Evolutionary conservation across 116 monocot genomes (phyloP).

Genomic region (Zostera marina): DNA sequence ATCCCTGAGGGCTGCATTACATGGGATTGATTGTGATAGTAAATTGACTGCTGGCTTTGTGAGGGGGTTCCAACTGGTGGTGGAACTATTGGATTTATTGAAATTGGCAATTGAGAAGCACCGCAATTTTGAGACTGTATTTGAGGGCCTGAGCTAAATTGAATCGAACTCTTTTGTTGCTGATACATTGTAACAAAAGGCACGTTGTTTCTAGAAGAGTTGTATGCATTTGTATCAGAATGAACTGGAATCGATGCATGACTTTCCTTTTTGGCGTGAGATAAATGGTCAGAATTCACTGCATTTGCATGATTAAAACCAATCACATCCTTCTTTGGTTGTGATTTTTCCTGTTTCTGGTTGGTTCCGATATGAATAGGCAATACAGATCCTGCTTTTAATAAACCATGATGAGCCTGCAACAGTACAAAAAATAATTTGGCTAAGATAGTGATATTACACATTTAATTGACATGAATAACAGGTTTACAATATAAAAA

Average conservation of each 20-base stretch:
- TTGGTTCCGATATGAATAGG: constrained; percentile 28
- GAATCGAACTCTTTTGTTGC: constrained; percentile 32
- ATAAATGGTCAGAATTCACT: constrained; percentile 18
- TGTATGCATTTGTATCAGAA: constrained; percentile 10
- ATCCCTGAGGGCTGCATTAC: constrained; percentile 37
- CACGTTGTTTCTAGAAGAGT: constrained; percentile 21
- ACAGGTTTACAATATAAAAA: neutral
- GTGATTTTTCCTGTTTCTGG: constrained; percentile 6
- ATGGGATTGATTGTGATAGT: constrained; percentile 41
- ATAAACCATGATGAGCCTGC: constrained; percentile 33
- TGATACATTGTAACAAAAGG: constrained; percentile 50
- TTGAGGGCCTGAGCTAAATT: constrained; percentile 49
- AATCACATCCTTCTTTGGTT: constrained; percentile 13
- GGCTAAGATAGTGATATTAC: neutral
- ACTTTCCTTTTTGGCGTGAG: constrained; percentile 34
- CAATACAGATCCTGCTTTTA: constrained; percentile 17
- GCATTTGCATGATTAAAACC: constrained; percentile 16
- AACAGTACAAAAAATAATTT: constrained; percentile 7
- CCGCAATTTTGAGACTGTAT: constrained; percentile 31
- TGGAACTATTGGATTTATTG: constrained; percentile 14
- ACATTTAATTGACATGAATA: neutral
- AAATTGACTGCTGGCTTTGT: constrained; percentile 43
- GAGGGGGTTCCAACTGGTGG: constrained; percentile 31
- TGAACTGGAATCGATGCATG: constrained; percentile 16
- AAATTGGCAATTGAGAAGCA: constrained; percentile 34